Percentiles rank a stretch among this genome's conserved stretches.
These are phyloP conservation scores for Aspergillus transmontanensis DNA, from an alignment of 2,329 filamentous ascomycete genomes.

Conservation along the genomic window DNA sequence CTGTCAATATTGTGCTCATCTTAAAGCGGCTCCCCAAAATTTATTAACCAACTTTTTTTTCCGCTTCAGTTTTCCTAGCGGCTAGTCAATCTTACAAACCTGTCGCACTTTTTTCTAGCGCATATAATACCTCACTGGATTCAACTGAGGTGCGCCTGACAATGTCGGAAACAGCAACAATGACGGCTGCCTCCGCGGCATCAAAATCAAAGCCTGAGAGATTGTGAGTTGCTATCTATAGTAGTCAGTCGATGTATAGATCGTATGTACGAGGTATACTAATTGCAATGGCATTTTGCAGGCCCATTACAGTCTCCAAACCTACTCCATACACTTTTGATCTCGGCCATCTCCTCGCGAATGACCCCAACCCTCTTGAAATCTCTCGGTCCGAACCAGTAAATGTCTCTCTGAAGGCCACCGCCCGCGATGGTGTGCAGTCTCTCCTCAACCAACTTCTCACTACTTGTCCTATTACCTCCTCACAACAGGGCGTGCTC, in stretches of 20 bases:
- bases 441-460: conserved; percentile 92
- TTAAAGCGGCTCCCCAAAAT: conserved; percentile 31
- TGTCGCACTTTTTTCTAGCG: conserved; percentile 1
- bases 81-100: background rate
- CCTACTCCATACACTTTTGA: conserved; percentile 92
- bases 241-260: background rate
- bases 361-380: conserved; percentile 81
- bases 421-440: conserved; percentile 88
- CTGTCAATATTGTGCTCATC: conserved; percentile 12
- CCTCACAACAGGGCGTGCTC: conserved; percentile 68
- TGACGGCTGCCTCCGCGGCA: conserved; percentile 21
- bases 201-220: conserved; percentile 38
- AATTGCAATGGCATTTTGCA: conserved; percentile 21
- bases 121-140: background rate
- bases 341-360: conserved; percentile 80
- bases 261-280: conserved; percentile 12
- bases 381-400: conserved; percentile 53
- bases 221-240: conserved; percentile 38
- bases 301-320: conserved; percentile 70
- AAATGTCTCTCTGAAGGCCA: conserved; percentile 70
- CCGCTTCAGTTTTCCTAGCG: conserved; percentile 16
- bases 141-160: conserved; percentile 9
- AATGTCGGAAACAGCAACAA: conserved; percentile 35
- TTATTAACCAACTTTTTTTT: conserved; percentile 34
- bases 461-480: conserved; percentile 78